phyloP scores from a whole-genome alignment of 768 basidiomycete species.

The Calvatia gigantea region DNA sequence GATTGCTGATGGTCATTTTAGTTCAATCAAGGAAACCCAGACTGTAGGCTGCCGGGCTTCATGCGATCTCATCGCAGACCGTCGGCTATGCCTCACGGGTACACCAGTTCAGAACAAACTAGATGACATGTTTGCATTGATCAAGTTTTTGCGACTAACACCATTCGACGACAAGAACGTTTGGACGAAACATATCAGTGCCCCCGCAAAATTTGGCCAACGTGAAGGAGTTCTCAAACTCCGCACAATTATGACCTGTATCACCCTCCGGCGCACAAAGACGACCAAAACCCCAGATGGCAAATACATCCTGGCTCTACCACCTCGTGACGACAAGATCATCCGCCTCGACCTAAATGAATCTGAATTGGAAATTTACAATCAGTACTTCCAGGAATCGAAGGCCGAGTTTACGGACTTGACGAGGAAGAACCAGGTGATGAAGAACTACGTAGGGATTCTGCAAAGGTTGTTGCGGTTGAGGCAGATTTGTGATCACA shows the following conservation, averaged over 20 bases:
- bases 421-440: slow-evolving; percentile 84
- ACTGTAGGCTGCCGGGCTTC: slow-evolving; percentile 95
- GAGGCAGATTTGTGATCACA: slow-evolving; percentile 98
- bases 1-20: slow-evolving; percentile 26
- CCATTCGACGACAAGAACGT: slow-evolving; percentile 91
- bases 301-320: slow-evolving; percentile 79
- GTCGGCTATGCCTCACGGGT: slow-evolving; percentile 92
- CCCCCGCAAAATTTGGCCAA: slow-evolving; percentile 90
- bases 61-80: slow-evolving; percentile 91
- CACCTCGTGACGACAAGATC: slow-evolving; percentile 86
- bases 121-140: slow-evolving; percentile 94
- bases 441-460: slow-evolving; percentile 98
- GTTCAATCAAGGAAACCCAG: slow-evolving; percentile 93
- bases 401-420: slow-evolving; percentile 90
- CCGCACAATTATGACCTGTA: slow-evolving; percentile 95
- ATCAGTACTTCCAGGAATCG: slow-evolving; percentile 84
- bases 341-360: slow-evolving; percentile 80
- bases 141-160: slow-evolving; percentile 90
- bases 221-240: slow-evolving; percentile 87
- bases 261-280: slow-evolving; percentile 95
- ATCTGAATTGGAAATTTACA: slow-evolving; percentile 82
- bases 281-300: slow-evolving; percentile 82
- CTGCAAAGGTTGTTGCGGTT: slow-evolving; percentile 94
- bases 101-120: slow-evolving; percentile 99
- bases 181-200: slow-evolving; percentile 93